Evolutionary conservation across 768 basidiomycete genomes (phyloP).

Genomic region (Tulasnella sp.): DNA sequence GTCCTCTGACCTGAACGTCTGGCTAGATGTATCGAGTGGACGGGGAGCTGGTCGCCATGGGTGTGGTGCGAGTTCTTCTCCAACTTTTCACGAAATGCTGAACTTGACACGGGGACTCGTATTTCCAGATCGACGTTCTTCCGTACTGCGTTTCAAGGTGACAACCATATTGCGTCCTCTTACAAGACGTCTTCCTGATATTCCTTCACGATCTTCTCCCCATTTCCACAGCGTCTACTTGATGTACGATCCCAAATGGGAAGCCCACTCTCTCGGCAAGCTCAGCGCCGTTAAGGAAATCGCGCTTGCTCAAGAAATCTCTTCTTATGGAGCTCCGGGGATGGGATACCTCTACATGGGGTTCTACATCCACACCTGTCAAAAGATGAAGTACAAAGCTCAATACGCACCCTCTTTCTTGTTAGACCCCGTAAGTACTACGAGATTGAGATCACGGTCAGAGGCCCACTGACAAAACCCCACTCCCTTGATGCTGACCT

Average conservation of each 20-base stretch:
- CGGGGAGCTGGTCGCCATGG: constrained; percentile 75
- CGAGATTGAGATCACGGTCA: no score
- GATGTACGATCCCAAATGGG: constrained; percentile 73
- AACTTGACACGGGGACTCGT: neutral
- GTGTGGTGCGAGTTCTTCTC: constrained; percentile 44
- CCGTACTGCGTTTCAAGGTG: constrained; percentile 61
- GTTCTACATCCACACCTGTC: constrained; percentile 87
- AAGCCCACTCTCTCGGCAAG: constrained; percentile 76
- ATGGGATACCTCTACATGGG: constrained; percentile 86
- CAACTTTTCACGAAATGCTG: no score
- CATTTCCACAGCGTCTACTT: constrained; percentile 63
- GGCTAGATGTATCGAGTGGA: constrained; percentile 66
- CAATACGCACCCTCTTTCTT: constrained; percentile 88
- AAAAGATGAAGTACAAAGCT: constrained; percentile 95
- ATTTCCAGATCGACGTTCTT: constrained; percentile 66
- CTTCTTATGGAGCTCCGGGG: constrained; percentile 57
- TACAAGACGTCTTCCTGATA: constrained; percentile 38
- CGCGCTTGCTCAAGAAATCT: constrained; percentile 69
- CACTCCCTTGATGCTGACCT: no score
- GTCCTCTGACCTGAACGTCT: neutral
- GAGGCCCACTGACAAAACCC: no score
- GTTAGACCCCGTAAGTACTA: constrained; percentile 66
- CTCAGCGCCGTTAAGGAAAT: constrained; percentile 82
- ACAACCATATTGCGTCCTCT: neutral
- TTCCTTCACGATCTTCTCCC: constrained; percentile 34